These are phyloP conservation scores for Pleurotus citrinopileatus DNA, from an alignment of 768 basidiomycete genomes.

Conservation along the genomic window DNA sequence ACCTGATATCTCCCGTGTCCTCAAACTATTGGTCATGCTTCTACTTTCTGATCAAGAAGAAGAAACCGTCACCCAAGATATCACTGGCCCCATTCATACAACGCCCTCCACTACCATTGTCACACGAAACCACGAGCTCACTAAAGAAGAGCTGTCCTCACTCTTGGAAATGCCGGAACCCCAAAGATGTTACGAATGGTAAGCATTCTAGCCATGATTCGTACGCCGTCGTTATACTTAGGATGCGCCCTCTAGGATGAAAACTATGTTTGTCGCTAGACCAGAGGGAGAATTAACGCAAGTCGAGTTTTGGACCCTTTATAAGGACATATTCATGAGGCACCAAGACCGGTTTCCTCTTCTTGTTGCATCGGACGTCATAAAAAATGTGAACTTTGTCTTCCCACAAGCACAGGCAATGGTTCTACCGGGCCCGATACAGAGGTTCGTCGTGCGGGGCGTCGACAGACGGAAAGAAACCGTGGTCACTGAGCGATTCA, in stretches of 20 bases:
- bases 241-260: slow-evolving; percentile 65
- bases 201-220: slow-evolving; percentile 16
- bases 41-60: slow-evolving; percentile 71
- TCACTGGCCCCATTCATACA: slow-evolving; percentile 58
- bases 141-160: slow-evolving; percentile 62
- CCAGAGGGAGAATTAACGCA: slow-evolving; percentile 84
- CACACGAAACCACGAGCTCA: slow-evolving; percentile 62
- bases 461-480: slow-evolving; percentile 68
- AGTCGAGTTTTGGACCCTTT: slow-evolving; percentile 94
- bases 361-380: slow-evolving; percentile 87
- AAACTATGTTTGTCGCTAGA: slow-evolving; percentile 76
- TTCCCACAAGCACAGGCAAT: slow-evolving; percentile 87
- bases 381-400: slow-evolving; percentile 85
- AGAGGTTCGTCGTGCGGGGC: slow-evolving; percentile 85
- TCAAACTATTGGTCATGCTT: slow-evolving; percentile 66
- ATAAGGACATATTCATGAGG: slow-evolving; percentile 78
- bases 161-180: slow-evolving; percentile 66
- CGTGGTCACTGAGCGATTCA: slow-evolving; percentile 57
- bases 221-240: not conserved
- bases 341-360: slow-evolving; percentile 55
- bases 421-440: slow-evolving; percentile 70
- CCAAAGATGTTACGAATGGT: slow-evolving; percentile 84
- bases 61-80: slow-evolving; percentile 60
- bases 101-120: slow-evolving; percentile 48
- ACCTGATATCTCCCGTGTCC: slow-evolving; percentile 64